Percentiles rank a stretch among this genome's conserved stretches.
Conservation (phyloP, 805 yeast genomes). For the Clavispora santaluciae region DNA sequence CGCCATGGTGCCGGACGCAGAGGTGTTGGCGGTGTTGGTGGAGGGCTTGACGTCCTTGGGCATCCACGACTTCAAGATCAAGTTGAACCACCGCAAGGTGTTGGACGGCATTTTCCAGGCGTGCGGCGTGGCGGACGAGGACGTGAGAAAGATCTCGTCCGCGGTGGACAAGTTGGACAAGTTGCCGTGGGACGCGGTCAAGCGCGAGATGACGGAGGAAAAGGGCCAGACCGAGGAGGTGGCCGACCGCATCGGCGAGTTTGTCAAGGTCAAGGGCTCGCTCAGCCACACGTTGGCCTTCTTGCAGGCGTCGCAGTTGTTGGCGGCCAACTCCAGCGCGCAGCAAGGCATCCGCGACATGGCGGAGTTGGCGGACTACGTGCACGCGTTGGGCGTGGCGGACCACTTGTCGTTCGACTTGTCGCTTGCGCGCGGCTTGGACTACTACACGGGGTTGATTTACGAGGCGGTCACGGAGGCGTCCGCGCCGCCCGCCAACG, state of each 20-base stretch:
- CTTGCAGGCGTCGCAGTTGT: slow-evolving; percentile 53
- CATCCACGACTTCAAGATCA: slow-evolving; percentile 82
- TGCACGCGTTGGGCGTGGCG: slow-evolving; percentile 77
- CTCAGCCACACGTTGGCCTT: slow-evolving; percentile 54
- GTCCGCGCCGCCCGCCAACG: slow-evolving; percentile 90
- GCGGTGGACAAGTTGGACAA: slow-evolving; percentile 97
- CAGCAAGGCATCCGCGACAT: slow-evolving; percentile 78
- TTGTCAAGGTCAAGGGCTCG: slow-evolving; percentile 78
- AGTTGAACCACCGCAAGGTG: slow-evolving; percentile 91
- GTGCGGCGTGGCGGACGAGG: slow-evolving; percentile 92
- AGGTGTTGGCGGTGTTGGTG: slow-evolving; percentile 71
- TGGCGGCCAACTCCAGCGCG: slow-evolving; percentile 67
- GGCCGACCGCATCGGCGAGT: slow-evolving; percentile 90
- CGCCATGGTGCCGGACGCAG: slow-evolving; percentile 95
- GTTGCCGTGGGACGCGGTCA: slow-evolving; percentile 91
- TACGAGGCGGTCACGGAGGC: slow-evolving; percentile 95
- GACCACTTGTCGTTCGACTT: slow-evolving; percentile 75
- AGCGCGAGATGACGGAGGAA: slow-evolving; percentile 85
- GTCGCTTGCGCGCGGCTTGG: slow-evolving; percentile 95
- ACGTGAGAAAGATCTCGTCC: slow-evolving; percentile 86
- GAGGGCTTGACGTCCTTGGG: slow-evolving; percentile 85
- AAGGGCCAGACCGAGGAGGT: slow-evolving; percentile 88
- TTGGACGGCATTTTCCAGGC: slow-evolving; percentile 93
- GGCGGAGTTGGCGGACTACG: slow-evolving; percentile 65
- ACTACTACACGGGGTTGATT: slow-evolving; percentile 94